These are phyloP conservation scores for Wickerhamomyces sp. DNA, from an alignment of 1,139 yeast species.

Conservation along the genomic window DNA sequence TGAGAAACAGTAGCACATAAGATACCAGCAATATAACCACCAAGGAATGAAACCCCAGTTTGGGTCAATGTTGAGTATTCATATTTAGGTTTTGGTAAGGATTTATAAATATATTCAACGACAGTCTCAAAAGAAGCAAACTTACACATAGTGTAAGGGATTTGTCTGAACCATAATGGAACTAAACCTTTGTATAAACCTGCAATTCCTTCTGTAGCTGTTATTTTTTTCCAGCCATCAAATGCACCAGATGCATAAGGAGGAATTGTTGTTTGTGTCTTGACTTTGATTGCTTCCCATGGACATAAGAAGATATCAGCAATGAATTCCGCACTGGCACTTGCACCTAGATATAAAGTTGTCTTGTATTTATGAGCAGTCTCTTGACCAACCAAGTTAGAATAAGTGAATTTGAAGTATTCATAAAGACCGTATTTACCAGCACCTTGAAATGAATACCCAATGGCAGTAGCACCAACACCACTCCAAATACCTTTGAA, in stretches of 20 bases:
- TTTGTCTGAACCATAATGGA: slow-evolving; percentile 92
- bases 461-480: slow-evolving; percentile 83
- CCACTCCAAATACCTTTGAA: slow-evolving; percentile 74
- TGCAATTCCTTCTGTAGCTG: slow-evolving; percentile 60
- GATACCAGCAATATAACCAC: slow-evolving; percentile 96
- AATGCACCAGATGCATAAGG: slow-evolving; percentile 61
- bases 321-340: slow-evolving; percentile 88
- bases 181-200: slow-evolving; percentile 83
- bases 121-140: slow-evolving; percentile 90
- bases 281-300: slow-evolving; percentile 88
- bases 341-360: slow-evolving; percentile 70
- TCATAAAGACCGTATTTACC: slow-evolving; percentile 96
- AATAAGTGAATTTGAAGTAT: slow-evolving; percentile 73
- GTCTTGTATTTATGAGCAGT: slow-evolving; percentile 63
- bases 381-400: slow-evolving; percentile 63
- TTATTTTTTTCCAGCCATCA: slow-evolving; percentile 65
- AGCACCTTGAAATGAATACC: slow-evolving; percentile 92
- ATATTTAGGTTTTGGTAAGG: slow-evolving; percentile 45
- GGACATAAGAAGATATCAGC: slow-evolving; percentile 91
- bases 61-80: slow-evolving; percentile 61
- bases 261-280: slow-evolving; percentile 87
- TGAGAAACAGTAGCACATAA: slow-evolving; percentile 92
- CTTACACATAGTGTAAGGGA: slow-evolving; percentile 95
- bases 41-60: slow-evolving; percentile 88
- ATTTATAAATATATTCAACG: slow-evolving; percentile 64